Base-by-base conservation (phyloP, 2,329 filamentous ascomycete species). In the Colletotrichum eremochloae region DNA sequence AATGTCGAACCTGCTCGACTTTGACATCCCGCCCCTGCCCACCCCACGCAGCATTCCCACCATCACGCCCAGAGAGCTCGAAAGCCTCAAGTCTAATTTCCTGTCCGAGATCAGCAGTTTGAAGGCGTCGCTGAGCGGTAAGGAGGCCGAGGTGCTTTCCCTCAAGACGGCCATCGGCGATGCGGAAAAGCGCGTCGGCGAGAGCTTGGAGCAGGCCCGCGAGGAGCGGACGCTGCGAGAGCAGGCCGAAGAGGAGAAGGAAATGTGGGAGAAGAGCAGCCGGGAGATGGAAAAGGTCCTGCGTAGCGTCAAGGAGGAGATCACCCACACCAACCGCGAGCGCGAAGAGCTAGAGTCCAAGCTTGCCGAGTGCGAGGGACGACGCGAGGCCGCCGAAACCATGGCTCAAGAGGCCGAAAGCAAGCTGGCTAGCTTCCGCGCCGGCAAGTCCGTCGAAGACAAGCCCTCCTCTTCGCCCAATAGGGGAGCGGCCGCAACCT, bases 71-170 rank as follows among this genome's bases (percentile, higher is more conserved):
- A 91, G 96, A 44, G 96, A 99, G 83, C 86, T 98, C 2, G 96
- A 99, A 80, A 94, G 93, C 18, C 87, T 98, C 72, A 98, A 98
- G 81, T 98, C 95, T 0, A 89, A 89, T 33, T 97, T 97, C 77
- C 87, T 97, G 63, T 97, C 95, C 0, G 94, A 98, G 80, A 97
- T 99, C 72, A 97, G 94, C 74, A 94, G 93, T n/a, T 89, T 99
- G 24, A 96, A 94, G 79, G 96, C 96, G 3, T 96, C 94, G 12
- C 86, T 99, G 12, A 95, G 92, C 77, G 96, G 96, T 61, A 97
- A 96, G 78, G 96, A 98, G 80, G 96, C 96, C 7, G 95, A 98
- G 81, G 94, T 96, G 46, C 87, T 91, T 63, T 96, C 93, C 44
- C 88, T 98, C 71, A 97, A 97, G 80, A 91, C 93, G 55, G 94